These are phyloP conservation scores for Candolleomyces aberdarensis DNA, from an alignment of 768 basidiomycete species.

Conservation along the genomic window DNA sequence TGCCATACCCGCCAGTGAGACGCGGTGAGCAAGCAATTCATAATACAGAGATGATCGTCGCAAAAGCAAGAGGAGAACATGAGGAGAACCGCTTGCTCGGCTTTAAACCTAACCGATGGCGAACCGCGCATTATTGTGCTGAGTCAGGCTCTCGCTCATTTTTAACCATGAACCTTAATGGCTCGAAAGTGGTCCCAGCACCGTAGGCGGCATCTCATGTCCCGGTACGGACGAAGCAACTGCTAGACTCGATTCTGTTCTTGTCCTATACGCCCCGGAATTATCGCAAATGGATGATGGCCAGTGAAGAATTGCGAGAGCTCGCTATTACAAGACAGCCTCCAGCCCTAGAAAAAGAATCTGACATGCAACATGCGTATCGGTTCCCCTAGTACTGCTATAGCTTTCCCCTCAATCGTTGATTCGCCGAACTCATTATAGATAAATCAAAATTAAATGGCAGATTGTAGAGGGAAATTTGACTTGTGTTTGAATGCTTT, in stretches of 20 bases:
- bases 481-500: constrained; percentile 83
- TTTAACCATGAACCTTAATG: constrained; percentile 60
- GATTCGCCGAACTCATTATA: background rate
- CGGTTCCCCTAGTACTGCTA: background rate
- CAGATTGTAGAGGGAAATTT: constrained; percentile 84
- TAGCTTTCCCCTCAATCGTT: background rate
- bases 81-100: too few relatives aligned
- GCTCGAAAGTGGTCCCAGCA: constrained; percentile 67
- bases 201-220: constrained; percentile 70
- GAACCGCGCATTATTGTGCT: too few relatives aligned
- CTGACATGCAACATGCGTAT: constrained; percentile 78
- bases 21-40: too few relatives aligned
- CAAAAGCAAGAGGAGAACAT: too few relatives aligned
- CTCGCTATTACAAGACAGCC: constrained; percentile 88
- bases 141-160: too few relatives aligned
- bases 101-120: too few relatives aligned
- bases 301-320: constrained; percentile 59
- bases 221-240: constrained; percentile 27
- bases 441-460: constrained; percentile 64
- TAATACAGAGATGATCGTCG: too few relatives aligned
- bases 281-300: constrained; percentile 88
- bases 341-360: constrained; percentile 75
- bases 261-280: constrained; percentile 39
- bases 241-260: background rate
- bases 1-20: too few relatives aligned